A percentile compares a stretch with the other conserved stretches of the same genome.
Evolutionary conservation across 2,329 filamentous ascomycete genomes (phyloP).

Genomic region (Fusarium buxicola): DNA sequence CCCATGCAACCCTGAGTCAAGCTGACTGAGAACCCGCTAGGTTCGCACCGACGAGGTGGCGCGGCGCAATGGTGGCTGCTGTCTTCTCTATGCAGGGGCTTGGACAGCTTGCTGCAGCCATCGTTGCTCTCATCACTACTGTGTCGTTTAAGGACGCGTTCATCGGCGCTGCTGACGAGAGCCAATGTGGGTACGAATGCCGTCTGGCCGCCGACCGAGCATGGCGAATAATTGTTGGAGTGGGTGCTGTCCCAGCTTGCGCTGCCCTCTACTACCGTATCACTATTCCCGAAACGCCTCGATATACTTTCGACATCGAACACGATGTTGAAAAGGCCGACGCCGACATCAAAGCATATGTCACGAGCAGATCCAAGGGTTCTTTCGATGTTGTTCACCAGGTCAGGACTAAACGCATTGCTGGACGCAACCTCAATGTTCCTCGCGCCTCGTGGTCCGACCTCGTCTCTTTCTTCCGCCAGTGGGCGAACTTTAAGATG

Average conservation of each 20-base stretch:
- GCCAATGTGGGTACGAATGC: constrained; percentile 70
- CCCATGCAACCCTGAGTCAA: background rate
- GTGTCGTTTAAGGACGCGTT: constrained; percentile 70
- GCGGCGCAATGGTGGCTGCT: constrained; percentile 84
- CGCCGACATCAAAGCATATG: constrained; percentile 74
- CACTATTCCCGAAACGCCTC: constrained; percentile 86
- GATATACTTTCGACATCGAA: constrained; percentile 84
- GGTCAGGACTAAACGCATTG: constrained; percentile 64
- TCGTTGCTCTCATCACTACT: constrained; percentile 77
- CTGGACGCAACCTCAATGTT: constrained; percentile 66
- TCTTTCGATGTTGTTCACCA: constrained; percentile 61
- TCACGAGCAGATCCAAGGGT: constrained; percentile 61
- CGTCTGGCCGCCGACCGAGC: constrained; percentile 79
- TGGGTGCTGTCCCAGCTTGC: constrained; percentile 81
- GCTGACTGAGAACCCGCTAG: constrained; percentile 51
- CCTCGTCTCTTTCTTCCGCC: constrained; percentile 73
- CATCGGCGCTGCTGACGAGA: constrained; percentile 53
- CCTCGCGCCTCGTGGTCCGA: constrained; percentile 79
- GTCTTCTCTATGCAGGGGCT: constrained; percentile 89
- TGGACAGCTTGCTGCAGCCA: constrained; percentile 78
- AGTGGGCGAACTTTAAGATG: constrained; percentile 77
- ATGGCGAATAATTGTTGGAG: constrained; percentile 84
- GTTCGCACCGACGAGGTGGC: constrained; percentile 84
- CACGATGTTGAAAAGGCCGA: constrained; percentile 81
- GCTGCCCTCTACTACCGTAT: constrained; percentile 87